A percentile compares a stretch with the other conserved stretches of the same genome.
phyloP scores from a whole-genome alignment of 1,139 yeast species.

The Sugiyamaella novakii region DNA sequence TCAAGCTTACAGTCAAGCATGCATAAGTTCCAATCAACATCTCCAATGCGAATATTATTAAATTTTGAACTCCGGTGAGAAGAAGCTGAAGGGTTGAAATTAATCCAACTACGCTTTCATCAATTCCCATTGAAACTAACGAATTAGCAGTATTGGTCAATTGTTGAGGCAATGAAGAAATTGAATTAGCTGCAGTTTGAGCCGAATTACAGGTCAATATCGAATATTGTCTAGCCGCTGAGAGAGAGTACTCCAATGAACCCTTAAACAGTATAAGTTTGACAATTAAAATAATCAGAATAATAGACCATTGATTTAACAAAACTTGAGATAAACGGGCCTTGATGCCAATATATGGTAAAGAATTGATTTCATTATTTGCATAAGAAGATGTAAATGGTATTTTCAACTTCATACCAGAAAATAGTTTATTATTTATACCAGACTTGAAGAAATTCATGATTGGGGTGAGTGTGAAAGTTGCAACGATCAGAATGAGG shows the following conservation, averaged over 20 bases:
- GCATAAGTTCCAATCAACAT: conserved; percentile 81
- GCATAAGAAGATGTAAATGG: no score
- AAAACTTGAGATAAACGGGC: conserved; percentile 42
- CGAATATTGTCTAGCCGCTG: conserved; percentile 34
- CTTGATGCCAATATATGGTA: conserved; percentile 40
- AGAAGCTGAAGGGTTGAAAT: conserved; percentile 47
- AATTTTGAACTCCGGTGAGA: conserved; percentile 58
- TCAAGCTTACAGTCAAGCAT: conserved; percentile 73
- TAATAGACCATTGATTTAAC: conserved; percentile 39
- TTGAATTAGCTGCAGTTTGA: conserved; percentile 49
- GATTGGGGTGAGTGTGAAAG: no score
- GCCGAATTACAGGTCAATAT: conserved; percentile 48
- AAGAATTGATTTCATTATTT: not conserved
- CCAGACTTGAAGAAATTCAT: no score
- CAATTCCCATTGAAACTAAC: conserved; percentile 51
- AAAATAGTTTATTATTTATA: no score
- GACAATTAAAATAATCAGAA: conserved; percentile 38
- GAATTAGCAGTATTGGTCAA: conserved; percentile 57
- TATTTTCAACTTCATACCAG: no score
- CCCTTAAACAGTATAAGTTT: conserved; percentile 39
- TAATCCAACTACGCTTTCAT: conserved; percentile 51
- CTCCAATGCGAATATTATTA: conserved; percentile 67
- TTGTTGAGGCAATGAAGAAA: conserved; percentile 58
- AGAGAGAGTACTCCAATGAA: conserved; percentile 34
- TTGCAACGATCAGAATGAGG: no score